Evolutionary conservation across 2,329 filamentous ascomycete genomes (phyloP).

Genomic region (Ploettnerulaceae sp.): DNA sequence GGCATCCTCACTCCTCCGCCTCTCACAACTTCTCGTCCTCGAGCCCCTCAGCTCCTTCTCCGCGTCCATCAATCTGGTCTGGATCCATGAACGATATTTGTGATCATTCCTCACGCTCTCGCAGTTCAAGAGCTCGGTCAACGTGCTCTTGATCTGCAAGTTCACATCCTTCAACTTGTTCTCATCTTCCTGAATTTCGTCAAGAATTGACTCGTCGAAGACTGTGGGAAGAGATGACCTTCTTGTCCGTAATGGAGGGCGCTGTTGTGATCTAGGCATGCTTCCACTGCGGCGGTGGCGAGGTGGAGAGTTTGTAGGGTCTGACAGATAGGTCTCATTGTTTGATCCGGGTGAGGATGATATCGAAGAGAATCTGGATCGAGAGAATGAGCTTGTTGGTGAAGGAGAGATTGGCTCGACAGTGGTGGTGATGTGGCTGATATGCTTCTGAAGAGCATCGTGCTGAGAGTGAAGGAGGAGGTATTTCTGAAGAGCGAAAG

Average conservation of each 20-base stretch:
- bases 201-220: conserved; percentile 22
- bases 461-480: conserved; percentile 35
- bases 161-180: conserved; percentile 44
- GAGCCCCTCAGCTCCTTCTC: conserved; percentile 41
- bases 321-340: neutral
- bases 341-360: conserved; percentile 22
- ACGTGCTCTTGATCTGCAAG: conserved; percentile 47
- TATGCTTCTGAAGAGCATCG: conserved; percentile 32
- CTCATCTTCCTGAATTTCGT: conserved; percentile 29
- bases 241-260: conserved; percentile 11
- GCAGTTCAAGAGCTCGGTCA: conserved; percentile 51
- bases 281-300: conserved; percentile 16
- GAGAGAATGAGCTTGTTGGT: conserved; percentile 10
- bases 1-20: conserved; percentile 21
- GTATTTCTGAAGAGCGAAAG: conserved; percentile 35
- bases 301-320: conserved; percentile 7
- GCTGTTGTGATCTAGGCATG: conserved; percentile 6
- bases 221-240: conserved; percentile 26
- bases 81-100: conserved; percentile 45
- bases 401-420: neutral
- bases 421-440: conserved; percentile 25
- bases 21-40: conserved; percentile 24
- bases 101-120: conserved; percentile 43
- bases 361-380: conserved; percentile 18
- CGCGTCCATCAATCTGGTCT: conserved; percentile 48